These are phyloP conservation scores for Dacryopinax primogenitus DNA, from an alignment of 768 basidiomycete genomes.

Conservation along the genomic window DNA sequence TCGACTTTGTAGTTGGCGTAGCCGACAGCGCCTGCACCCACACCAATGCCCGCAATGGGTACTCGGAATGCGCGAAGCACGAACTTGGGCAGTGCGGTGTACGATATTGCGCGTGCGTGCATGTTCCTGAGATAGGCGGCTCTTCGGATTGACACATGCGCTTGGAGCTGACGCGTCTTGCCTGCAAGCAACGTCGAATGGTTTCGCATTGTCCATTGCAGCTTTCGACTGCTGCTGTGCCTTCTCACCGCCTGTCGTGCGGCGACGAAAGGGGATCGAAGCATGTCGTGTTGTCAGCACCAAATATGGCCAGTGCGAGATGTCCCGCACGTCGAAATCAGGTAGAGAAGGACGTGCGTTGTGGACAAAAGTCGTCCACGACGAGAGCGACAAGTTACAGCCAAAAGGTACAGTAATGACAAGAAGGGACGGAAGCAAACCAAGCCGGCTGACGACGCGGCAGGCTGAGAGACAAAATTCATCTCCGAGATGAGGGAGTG, in stretches of 20 bases:
- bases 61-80: constrained; percentile 77
- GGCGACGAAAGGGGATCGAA: not conserved
- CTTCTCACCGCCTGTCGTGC: constrained; percentile 3
- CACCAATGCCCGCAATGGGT: constrained; percentile 74
- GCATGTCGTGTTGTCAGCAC: constrained; percentile 1
- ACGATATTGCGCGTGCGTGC: constrained; percentile 66
- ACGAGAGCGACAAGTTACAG: not conserved
- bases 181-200: not conserved
- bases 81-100: constrained; percentile 78
- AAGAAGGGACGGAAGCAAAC: not conserved
- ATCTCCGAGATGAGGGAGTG: too few species aligned
- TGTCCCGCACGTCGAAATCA: not conserved
- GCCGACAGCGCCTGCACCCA: constrained; percentile 81
- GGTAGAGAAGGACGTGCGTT: not conserved
- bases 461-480: too few species aligned
- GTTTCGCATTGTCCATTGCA: constrained; percentile 7
- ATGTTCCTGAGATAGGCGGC: constrained; percentile 26
- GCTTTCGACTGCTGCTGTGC: not conserved
- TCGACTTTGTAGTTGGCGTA: constrained; percentile 97
- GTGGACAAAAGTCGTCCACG: not conserved
- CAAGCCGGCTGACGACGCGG: constrained; percentile 2
- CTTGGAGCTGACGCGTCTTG: constrained; percentile 1
- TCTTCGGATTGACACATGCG: not conserved
- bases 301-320: not conserved
- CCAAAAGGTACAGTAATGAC: not conserved